A percentile compares a stretch with the other conserved stretches of the same genome.
Evolutionary conservation across 2,329 filamentous ascomycete species (phyloP).

Genomic region (Aspergillus sergii): DNA sequence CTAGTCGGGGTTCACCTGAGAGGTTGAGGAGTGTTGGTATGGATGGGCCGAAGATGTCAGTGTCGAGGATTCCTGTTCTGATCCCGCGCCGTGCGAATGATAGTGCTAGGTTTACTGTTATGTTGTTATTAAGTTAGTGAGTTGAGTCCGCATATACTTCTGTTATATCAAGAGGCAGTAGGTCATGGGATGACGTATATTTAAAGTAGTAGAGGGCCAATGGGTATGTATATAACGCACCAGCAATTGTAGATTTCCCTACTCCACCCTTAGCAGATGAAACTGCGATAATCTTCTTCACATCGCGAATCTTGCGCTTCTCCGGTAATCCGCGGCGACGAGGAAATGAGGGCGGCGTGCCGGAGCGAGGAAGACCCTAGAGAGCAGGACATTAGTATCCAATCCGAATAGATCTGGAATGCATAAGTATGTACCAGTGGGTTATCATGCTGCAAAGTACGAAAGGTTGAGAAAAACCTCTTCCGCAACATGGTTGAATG

Average conservation of each 20-base stretch:
- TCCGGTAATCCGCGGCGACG: conserved; percentile 80
- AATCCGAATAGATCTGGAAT: neutral
- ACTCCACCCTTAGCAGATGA: conserved; percentile 98
- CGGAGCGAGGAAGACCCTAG: conserved; percentile 82
- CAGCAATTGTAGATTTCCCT: conserved; percentile 90
- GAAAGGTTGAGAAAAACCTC: conserved; percentile 59
- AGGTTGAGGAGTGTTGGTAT: conserved; percentile 89
- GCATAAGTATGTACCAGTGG: conserved; percentile 66
- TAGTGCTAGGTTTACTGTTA: conserved; percentile 75
- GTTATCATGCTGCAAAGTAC: conserved; percentile 74
- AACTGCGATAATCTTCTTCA: conserved; percentile 91
- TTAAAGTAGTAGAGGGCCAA: neutral
- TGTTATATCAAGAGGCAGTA: neutral
- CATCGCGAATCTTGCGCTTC: conserved; percentile 77
- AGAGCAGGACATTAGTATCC: neutral
- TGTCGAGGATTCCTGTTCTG: conserved; percentile 85
- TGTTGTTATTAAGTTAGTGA: conserved; percentile 2
- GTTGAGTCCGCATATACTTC: neutral
- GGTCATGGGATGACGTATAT: neutral
- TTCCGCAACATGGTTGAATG: conserved; percentile 25
- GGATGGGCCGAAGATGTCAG: conserved; percentile 94
- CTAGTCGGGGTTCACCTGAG: conserved; percentile 75
- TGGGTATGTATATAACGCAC: conserved; percentile 46
- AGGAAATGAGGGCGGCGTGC: conserved; percentile 66
- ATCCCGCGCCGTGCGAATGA: conserved; percentile 81